Conservation (phyloP, 495 filamentous ascomycete genomes). For the Talaromyces wortmannii region DNA sequence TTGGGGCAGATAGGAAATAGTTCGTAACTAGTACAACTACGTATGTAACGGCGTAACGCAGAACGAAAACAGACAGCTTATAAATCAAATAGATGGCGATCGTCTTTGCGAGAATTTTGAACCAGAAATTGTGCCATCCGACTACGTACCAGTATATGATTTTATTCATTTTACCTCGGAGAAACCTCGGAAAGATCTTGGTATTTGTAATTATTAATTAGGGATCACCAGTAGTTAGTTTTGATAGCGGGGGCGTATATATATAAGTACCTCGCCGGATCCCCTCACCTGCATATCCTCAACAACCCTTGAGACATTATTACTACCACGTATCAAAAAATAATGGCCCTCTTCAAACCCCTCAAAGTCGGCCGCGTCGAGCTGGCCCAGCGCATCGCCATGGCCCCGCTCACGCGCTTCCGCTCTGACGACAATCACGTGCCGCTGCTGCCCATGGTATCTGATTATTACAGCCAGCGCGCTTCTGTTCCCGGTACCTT, state of each 20-base stretch:
- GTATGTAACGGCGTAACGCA: too few species aligned
- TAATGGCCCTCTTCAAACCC: constrained; percentile 42
- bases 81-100: background rate
- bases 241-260: too few species aligned
- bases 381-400: constrained; percentile 44
- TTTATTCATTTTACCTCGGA: too few species aligned
- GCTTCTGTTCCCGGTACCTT: constrained; percentile 40
- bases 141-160: too few species aligned
- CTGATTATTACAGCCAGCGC: constrained; percentile 49
- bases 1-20: too few species aligned
- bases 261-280: background rate
- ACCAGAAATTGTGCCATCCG: too few species aligned
- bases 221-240: too few species aligned
- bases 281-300: background rate
- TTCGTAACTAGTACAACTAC: too few species aligned
- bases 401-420: constrained; percentile 48
- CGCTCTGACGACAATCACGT: constrained; percentile 22
- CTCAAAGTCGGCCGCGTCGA: constrained; percentile 37
- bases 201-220: too few species aligned
- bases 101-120: too few species aligned
- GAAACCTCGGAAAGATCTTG: too few species aligned
- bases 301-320: background rate
- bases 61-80: background rate
- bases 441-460: constrained; percentile 23
- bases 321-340: background rate